A percentile compares a stretch with the other conserved stretches of the same genome.
phyloP scores from a whole-genome alignment of 768 basidiomycete genomes.

The Psilocybe cyanescens region DNA sequence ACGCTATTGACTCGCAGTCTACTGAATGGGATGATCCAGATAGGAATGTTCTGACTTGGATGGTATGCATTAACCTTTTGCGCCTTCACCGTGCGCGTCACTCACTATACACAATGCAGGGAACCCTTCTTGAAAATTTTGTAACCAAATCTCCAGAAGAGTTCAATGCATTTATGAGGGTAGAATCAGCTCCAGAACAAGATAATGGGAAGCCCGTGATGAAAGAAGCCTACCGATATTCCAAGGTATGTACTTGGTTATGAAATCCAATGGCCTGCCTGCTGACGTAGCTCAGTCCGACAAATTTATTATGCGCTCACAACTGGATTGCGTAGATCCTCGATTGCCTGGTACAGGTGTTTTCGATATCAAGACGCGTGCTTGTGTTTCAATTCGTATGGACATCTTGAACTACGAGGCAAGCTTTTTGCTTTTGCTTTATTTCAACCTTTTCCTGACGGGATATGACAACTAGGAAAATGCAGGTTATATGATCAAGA shows the following conservation, averaged over 20 bases:
- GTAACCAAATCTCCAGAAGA: constrained; percentile 69
- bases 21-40: constrained; percentile 43
- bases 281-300: constrained; percentile 41
- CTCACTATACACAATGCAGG: constrained; percentile 46
- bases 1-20: constrained; percentile 64
- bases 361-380: constrained; percentile 97
- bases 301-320: constrained; percentile 89
- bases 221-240: constrained; percentile 85
- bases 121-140: constrained; percentile 87
- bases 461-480: constrained; percentile 56
- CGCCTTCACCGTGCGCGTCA: not conserved
- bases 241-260: constrained; percentile 56
- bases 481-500: constrained; percentile 75
- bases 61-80: constrained; percentile 47
- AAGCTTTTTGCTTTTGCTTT: not conserved
- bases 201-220: constrained; percentile 33
- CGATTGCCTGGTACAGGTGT: constrained; percentile 88
- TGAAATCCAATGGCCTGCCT: not conserved
- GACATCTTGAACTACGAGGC: constrained; percentile 87
- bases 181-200: constrained; percentile 28
- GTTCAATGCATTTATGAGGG: constrained; percentile 60
- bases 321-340: constrained; percentile 85
- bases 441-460: not conserved
- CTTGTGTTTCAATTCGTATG: constrained; percentile 79
- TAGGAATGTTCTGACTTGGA: constrained; percentile 77